A percentile compares a stretch with the other conserved stretches of the same genome.
Evolutionary conservation across 345 rosid genomes (phyloP).

Genomic region (Salix arbutifolia): DNA sequence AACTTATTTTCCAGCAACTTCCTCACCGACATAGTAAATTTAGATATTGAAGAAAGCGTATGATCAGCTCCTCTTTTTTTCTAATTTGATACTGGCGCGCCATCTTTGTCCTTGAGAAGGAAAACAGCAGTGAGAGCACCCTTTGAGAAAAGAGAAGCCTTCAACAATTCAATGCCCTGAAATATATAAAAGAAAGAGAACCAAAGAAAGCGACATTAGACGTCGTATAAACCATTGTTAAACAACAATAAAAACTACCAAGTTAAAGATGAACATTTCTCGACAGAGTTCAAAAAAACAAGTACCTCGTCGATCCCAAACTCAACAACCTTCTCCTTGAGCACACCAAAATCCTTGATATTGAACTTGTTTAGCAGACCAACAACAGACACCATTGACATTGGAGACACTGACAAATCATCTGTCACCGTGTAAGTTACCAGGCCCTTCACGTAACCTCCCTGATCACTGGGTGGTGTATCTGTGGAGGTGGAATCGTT

Average conservation of each 20-base stretch:
- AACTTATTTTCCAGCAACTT: background rate
- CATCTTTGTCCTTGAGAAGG: background rate
- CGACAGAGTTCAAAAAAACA: too few species aligned
- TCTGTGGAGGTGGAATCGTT: background rate
- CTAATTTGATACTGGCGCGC: background rate
- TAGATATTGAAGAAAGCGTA: background rate
- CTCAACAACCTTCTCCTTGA: slow-evolving; percentile 13
- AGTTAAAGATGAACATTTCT: too few species aligned
- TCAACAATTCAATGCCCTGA: background rate
- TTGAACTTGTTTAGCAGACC: slow-evolving; percentile 2
- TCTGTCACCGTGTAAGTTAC: slow-evolving; percentile 17
- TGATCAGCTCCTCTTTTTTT: too few species aligned
- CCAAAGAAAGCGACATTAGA: too few species aligned
- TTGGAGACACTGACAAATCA: slow-evolving; percentile 8
- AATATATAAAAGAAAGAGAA: background rate
- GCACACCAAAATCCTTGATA: slow-evolving; percentile 3
- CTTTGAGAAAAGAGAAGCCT: background rate
- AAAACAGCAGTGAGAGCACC: background rate
- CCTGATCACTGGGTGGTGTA: too few species aligned
- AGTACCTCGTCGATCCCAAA: slow-evolving; percentile 16
- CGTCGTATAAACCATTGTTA: too few species aligned
- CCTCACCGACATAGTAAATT: background rate
- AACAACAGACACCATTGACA: slow-evolving; percentile 17
- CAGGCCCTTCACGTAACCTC: slow-evolving; percentile 6
- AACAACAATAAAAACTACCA: too few species aligned